These are phyloP conservation scores for Astrephomene gubernaculifera DNA, from an alignment of 139 green algal genomes.

Conservation along the genomic window DNA sequence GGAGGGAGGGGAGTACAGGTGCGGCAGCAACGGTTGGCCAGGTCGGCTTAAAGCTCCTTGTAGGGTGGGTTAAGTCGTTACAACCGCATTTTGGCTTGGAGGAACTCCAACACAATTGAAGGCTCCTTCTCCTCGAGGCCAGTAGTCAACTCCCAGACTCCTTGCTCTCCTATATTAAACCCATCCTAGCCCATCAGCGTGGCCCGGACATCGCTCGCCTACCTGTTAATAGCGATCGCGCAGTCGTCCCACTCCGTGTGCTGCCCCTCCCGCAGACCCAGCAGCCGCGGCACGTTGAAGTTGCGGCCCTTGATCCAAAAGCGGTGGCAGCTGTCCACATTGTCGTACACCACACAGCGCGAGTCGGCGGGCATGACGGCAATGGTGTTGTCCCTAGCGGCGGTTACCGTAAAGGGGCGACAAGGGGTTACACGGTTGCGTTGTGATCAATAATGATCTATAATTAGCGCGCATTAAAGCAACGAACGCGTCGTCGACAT, in stretches of 20 bases:
- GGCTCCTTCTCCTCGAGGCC: too few relatives aligned
- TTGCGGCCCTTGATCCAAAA: slow-evolving; percentile 78
- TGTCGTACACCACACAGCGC: slow-evolving; percentile 52
- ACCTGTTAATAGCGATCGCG: slow-evolving; percentile 54
- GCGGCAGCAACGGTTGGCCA: too few relatives aligned
- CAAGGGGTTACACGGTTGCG: neutral
- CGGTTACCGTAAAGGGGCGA: neutral
- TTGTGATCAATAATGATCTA: neutral
- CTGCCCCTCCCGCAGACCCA: slow-evolving; percentile 38
- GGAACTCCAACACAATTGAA: too few relatives aligned
- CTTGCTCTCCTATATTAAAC: too few relatives aligned
- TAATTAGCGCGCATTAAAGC: neutral
- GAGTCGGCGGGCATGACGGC: slow-evolving; percentile 49
- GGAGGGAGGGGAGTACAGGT: too few relatives aligned
- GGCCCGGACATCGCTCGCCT: neutral
- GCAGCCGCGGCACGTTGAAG: slow-evolving; percentile 67
- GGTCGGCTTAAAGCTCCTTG: too few relatives aligned
- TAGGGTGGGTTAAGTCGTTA: too few relatives aligned
- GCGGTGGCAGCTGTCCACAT: slow-evolving; percentile 57
- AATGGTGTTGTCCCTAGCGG: slow-evolving; percentile 11
- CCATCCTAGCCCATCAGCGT: too few relatives aligned
- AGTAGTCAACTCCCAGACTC: too few relatives aligned
- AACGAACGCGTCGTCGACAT: neutral
- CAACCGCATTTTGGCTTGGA: too few relatives aligned
- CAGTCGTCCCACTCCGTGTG: slow-evolving; percentile 34